A percentile compares a stretch with the other conserved stretches of the same genome.
These are phyloP conservation scores for Nakazawaea peltata DNA, from an alignment of 805 yeast genomes.

Conservation along the genomic window DNA sequence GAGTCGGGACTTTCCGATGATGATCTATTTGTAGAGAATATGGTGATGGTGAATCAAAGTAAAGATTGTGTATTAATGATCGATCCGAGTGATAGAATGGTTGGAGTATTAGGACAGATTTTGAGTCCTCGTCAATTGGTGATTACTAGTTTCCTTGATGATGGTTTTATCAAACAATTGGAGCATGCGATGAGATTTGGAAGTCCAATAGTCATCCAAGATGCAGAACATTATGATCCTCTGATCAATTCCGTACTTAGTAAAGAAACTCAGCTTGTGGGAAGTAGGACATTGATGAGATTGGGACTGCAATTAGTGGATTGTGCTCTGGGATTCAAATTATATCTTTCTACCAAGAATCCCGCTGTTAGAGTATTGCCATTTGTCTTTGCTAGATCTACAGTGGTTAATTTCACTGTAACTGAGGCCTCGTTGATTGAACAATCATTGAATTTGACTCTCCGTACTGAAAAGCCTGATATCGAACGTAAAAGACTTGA, in stretches of 20 bases:
- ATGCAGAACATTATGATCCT: conserved; percentile 80
- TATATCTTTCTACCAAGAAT: conserved; percentile 58
- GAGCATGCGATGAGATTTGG: conserved; percentile 86
- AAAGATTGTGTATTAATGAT: conserved; percentile 48
- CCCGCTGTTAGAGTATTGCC: conserved; percentile 37
- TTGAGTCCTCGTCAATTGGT: conserved; percentile 29
- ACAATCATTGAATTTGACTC: conserved; percentile 49
- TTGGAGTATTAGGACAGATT: conserved; percentile 29
- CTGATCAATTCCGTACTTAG: conserved; percentile 54
- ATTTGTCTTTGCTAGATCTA: conserved; percentile 54
- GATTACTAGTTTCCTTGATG: conserved; percentile 66
- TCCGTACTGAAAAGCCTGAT: conserved; percentile 56
- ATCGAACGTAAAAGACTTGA: conserved; percentile 50
- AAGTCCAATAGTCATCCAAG: conserved; percentile 59
- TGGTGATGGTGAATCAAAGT: conserved; percentile 36
- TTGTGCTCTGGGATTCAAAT: conserved; percentile 51
- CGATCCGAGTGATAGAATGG: conserved; percentile 57
- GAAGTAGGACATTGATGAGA: conserved; percentile 58
- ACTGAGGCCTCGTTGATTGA: conserved; percentile 59
- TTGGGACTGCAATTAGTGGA: conserved; percentile 63
- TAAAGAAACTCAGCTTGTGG: conserved; percentile 52
- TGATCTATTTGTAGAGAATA: conserved; percentile 55
- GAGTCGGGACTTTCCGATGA: conserved; percentile 47
- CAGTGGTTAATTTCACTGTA: conserved; percentile 63
- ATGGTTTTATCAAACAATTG: conserved; percentile 54